These are phyloP conservation scores for Dendrothele bispora DNA, from an alignment of 768 basidiomycete species.

Conservation along the genomic window DNA sequence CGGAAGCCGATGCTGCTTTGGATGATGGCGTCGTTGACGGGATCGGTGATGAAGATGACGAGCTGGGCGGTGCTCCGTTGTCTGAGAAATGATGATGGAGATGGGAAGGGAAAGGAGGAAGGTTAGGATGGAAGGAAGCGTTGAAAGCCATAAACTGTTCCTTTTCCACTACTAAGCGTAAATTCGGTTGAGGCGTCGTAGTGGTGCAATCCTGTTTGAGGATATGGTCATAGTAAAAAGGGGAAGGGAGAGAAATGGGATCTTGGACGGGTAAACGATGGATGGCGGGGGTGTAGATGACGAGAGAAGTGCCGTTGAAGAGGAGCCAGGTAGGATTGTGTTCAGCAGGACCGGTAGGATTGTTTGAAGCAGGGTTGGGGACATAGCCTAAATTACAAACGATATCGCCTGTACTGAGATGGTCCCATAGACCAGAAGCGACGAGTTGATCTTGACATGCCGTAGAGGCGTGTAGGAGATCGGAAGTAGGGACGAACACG, in stretches of 20 bases:
- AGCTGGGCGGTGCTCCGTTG: too few species aligned
- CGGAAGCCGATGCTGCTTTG: background rate
- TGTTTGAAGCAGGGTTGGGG: slow-evolving; percentile 39
- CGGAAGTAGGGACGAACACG: slow-evolving; percentile 71
- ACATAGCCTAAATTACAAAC: slow-evolving; percentile 82
- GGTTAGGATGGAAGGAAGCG: background rate
- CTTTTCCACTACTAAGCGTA: too few species aligned
- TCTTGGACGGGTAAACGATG: slow-evolving; percentile 53
- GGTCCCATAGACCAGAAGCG: slow-evolving; percentile 67
- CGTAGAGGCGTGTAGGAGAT: slow-evolving; percentile 25
- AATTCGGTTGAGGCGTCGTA: too few species aligned
- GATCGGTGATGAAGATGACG: slow-evolving; percentile 32
- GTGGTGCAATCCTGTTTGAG: too few species aligned
- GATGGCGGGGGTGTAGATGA: slow-evolving; percentile 58
- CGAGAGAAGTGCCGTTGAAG: slow-evolving; percentile 64
- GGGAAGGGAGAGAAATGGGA: slow-evolving; percentile 66
- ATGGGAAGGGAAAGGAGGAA: slow-evolving; percentile 8
- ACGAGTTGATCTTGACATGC: slow-evolving; percentile 70
- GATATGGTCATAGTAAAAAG: slow-evolving; percentile 76
- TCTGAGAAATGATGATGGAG: slow-evolving; percentile 26
- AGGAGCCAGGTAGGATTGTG: slow-evolving; percentile 61
- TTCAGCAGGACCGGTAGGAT: slow-evolving; percentile 16
- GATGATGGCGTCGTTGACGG: slow-evolving; percentile 16
- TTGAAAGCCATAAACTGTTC: slow-evolving; percentile 46
- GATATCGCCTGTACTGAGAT: slow-evolving; percentile 76